A percentile compares a stretch with the other conserved stretches of the same genome.
phyloP scores from a whole-genome alignment of 2,329 filamentous ascomycete species.

The Pyricularia pennisetigena region DNA sequence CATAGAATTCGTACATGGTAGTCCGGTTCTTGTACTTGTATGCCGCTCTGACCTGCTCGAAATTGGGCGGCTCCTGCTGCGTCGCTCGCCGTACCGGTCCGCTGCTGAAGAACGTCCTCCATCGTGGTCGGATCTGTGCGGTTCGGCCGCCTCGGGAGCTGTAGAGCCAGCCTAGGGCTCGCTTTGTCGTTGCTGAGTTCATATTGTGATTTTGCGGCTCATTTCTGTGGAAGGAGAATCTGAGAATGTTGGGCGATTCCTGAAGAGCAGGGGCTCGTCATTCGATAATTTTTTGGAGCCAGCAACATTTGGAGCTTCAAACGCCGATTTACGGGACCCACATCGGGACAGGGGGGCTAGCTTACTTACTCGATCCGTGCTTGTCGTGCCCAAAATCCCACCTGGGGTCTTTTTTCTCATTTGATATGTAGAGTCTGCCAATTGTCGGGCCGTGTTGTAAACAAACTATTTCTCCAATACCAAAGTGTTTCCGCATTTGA shows the following conservation, averaged over 20 bases:
- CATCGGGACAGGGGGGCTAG: background rate
- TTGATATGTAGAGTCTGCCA: background rate
- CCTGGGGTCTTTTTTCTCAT: background rate
- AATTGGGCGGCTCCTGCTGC: slow-evolving; percentile 32
- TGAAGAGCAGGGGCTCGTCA: background rate
- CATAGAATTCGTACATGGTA: slow-evolving; percentile 38
- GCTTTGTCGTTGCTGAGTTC: background rate
- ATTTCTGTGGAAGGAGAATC: background rate
- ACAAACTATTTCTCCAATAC: background rate
- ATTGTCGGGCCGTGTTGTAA: background rate
- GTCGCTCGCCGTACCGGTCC: slow-evolving; percentile 15
- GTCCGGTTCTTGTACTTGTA: slow-evolving; percentile 61
- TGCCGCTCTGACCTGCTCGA: slow-evolving; percentile 54
- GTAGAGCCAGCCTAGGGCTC: background rate
- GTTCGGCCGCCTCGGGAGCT: background rate
- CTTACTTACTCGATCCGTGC: background rate
- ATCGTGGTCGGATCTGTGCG: slow-evolving; percentile 1
- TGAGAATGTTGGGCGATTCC: background rate
- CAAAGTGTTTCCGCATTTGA: background rate
- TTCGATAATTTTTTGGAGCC: background rate
- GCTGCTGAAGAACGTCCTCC: slow-evolving; percentile 15
- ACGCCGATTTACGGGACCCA: background rate
- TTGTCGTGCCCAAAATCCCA: too few relatives aligned
- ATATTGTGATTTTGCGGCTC: background rate
- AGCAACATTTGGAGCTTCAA: background rate